Base-by-base conservation (phyloP, 345 rosid genomes). In the Leavenworthia alabamica region DNA sequence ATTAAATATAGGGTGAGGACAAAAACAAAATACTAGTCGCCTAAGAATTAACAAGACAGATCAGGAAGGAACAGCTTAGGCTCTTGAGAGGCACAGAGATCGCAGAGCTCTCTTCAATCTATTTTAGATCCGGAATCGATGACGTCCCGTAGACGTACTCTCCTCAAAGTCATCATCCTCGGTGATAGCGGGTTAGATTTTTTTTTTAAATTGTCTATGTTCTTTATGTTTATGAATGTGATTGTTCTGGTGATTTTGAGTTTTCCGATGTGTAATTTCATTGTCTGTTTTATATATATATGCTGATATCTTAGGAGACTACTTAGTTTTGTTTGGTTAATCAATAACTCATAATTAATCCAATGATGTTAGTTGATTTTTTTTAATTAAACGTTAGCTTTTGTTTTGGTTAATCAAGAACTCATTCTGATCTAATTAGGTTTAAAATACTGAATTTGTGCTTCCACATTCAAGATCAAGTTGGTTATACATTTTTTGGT, bases 121-220 rank as follows among this genome's bases (percentile, higher is more conserved):
- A 7, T 27, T 17, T 39, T 8, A 11, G 20, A 32, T 55, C 50
- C 39, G 41, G 57, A 36, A 20, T 61, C 77, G 79, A 63, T 88
- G 96, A 81, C 96, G 57, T 84, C 96, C 29, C 95, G 96, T 41
- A 68, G 98, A 64, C 80, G 92, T 54, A 91, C 88, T 73, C 96
- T 92, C 64, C 74, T 86, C 68, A 89, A 89, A 87, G 93, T 91
- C 85, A 91, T 91, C 78, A 86, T 91, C 76, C 96, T 91, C 80
- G 96, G 96, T 52, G 98, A 91, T 66, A 89, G 96, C 80, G 98
- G 96, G 98, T 91, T 52, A 16, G 78, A 26, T 66, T 60, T 77
- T 66, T 23, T 46, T 40, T 20, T 39, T 36, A 20, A 10, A 0
- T 32, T 35, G 4, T 49, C 14, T 47, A 8, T 27, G 1, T 6